Conservation (phyloP, 2,329 filamentous ascomycete species). For the Coleophoma eucalyptorum region DNA sequence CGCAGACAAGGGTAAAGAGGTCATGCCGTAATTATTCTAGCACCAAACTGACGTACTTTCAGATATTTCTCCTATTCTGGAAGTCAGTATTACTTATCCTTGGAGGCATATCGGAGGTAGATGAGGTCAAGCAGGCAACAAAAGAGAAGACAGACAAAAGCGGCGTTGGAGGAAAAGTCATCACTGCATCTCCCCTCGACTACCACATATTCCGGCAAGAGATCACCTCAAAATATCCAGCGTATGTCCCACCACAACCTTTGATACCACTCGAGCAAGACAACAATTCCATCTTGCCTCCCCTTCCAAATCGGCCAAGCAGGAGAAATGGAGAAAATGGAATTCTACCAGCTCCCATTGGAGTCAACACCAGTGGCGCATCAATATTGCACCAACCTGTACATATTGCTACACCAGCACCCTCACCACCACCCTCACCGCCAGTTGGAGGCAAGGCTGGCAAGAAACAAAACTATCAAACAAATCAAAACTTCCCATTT, state of each 20-base stretch:
- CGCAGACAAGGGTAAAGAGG: slow-evolving; percentile 56
- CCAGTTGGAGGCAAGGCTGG: slow-evolving; percentile 82
- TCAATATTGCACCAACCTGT: slow-evolving; percentile 95
- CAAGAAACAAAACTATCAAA: slow-evolving; percentile 99
- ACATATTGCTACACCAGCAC: slow-evolving; percentile 96
- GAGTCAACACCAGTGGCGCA: slow-evolving; percentile 52
- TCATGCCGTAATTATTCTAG: neutral
- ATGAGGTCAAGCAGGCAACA: slow-evolving; percentile 69
- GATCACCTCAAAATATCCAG: slow-evolving; percentile 95
- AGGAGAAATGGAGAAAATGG: slow-evolving; percentile 57
- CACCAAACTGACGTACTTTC: neutral
- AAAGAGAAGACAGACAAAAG: slow-evolving; percentile 45
- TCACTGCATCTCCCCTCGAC: slow-evolving; percentile 90
- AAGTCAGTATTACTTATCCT: slow-evolving; percentile 86
- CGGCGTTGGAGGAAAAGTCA: slow-evolving; percentile 57
- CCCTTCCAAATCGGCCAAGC: slow-evolving; percentile 70
- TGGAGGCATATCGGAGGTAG: slow-evolving; percentile 72
- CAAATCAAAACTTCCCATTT: slow-evolving; percentile 97
- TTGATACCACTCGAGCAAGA: slow-evolving; percentile 83
- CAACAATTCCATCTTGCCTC: slow-evolving; percentile 85
- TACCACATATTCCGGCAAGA: slow-evolving; percentile 97
- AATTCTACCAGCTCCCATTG: slow-evolving; percentile 52
- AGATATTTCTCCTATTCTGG: slow-evolving; percentile 84
- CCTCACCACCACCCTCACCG: slow-evolving; percentile 91
- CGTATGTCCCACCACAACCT: slow-evolving; percentile 85